Percentiles rank a stretch among this genome's conserved stretches.
Evolutionary conservation across 1,284 basidiomycete species (phyloP).

Genomic region (Ganoderma resinaceum): DNA sequence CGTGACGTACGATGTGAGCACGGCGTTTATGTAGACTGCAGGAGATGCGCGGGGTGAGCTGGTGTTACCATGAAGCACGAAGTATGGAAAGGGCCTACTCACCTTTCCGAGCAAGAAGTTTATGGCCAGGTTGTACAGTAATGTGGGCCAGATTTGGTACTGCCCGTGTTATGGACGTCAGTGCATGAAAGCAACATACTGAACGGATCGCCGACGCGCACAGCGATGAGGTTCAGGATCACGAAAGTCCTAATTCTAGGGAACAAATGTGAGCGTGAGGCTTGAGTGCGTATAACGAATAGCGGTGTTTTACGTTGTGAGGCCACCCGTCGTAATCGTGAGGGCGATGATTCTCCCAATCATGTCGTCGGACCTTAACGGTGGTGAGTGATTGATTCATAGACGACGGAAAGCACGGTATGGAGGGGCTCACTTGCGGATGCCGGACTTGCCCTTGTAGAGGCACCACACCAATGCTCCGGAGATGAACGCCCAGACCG

Average conservation of each 20-base stretch:
- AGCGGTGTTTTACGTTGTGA: neutral
- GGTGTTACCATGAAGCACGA: no score
- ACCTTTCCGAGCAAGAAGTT: constrained; percentile 1
- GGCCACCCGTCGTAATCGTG: neutral
- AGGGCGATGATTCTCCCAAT: neutral
- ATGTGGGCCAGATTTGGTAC: neutral
- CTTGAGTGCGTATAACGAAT: neutral
- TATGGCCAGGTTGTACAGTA: neutral
- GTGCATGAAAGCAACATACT: neutral
- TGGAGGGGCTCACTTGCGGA: neutral
- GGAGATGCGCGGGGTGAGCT: neutral
- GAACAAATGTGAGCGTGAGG: no score
- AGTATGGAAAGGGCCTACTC: neutral
- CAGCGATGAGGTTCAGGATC: neutral
- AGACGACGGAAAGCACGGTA: neutral
- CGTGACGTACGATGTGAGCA: neutral
- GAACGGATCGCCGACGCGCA: neutral
- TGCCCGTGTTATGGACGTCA: neutral
- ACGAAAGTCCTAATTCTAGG: neutral
- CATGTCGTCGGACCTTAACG: neutral
- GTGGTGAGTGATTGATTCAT: neutral
- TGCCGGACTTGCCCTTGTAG: neutral
- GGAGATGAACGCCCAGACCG: neutral
- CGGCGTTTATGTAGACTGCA: neutral
- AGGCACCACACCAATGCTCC: neutral